These are phyloP conservation scores for Ogataea degrootiae DNA, from an alignment of 805 yeast genomes.

Conservation along the genomic window DNA sequence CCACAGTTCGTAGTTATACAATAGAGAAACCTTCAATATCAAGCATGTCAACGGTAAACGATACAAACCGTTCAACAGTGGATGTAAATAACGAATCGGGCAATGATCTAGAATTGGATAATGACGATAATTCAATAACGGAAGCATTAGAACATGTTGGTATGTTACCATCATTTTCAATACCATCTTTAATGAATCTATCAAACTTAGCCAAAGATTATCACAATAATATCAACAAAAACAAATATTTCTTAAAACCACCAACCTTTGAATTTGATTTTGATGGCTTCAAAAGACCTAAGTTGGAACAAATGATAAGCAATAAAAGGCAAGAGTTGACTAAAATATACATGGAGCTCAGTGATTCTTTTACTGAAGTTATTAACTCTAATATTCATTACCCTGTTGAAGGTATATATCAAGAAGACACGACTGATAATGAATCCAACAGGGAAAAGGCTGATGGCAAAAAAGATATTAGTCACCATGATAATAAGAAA, in stretches of 20 bases:
- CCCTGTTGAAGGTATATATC: constrained; percentile 43
- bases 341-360: constrained; percentile 21
- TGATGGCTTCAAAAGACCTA: constrained; percentile 20
- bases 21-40: no score
- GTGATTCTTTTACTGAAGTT: constrained; percentile 33
- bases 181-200: constrained; percentile 27
- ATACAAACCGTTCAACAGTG: no score
- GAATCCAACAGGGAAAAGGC: no score
- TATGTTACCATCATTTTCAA: constrained; percentile 20
- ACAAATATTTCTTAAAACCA: no score
- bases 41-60: no score
- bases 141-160: constrained; percentile 52
- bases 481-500: no score
- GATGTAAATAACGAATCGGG: no score
- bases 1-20: no score
- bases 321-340: constrained; percentile 17
- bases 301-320: constrained; percentile 9
- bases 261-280: no score
- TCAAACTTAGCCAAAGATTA: constrained; percentile 16
- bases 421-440: constrained; percentile 7
- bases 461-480: no score
- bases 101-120: no score
- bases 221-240: neutral
- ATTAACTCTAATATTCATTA: constrained; percentile 43
- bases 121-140: constrained; percentile 35